Evolutionary conservation across 1,284 basidiomycete species (phyloP), one percentile per base, ranked within the genome.

Genomic region (Microbotryomycetes sp.): DNA sequence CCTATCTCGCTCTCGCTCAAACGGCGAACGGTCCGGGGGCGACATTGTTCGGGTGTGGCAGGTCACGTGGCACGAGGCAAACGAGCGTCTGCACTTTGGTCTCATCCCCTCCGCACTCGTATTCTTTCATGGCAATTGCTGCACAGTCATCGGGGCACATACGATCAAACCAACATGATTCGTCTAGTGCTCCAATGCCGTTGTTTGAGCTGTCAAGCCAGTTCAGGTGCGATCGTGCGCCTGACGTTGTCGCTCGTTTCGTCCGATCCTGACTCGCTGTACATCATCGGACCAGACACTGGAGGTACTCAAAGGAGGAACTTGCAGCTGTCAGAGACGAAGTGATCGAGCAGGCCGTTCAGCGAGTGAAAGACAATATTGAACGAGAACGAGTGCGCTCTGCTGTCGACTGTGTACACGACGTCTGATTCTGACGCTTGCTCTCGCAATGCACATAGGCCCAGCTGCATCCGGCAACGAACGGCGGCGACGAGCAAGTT

Each of bases 181-280:
- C n/a, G n/a, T n/a, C n/a, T n/a, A n/a, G n/a, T n/a, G 26, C 41
- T 7, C 47, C 59, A 2, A 52, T 75, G 4, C 71, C 74, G 6
- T 73, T 91, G 5, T 94, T 89, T 72, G 85, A 91, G 72, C 84
- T 82, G 58, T 89, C 88, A 65, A 90, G 89, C 0, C 91, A 96
- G 74, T 93, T 81, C 76, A 81, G 79, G 64, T 85, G 5, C 31
- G 18, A 41, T 18, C 9, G 11, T 9, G 18, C 35, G 35, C 18
- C 35, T 11, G 11, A 41, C n/a, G 67, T 45, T 35, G 28, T 16
- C 5, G 21, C 45, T 16, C 54, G 15, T 13, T 45, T 13, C 3
- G 1, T 47, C 31, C 5, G 3, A 35, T 18, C 7, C 13, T 21
- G 4, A 41, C 47, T 45, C 23, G 45, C n/a, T 2, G 11, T 4